Evolutionary conservation across 192 early-diverging fungal species (phyloP), one percentile per base, ranked within the genome.

Genomic region (Podila minutissima): DNA sequence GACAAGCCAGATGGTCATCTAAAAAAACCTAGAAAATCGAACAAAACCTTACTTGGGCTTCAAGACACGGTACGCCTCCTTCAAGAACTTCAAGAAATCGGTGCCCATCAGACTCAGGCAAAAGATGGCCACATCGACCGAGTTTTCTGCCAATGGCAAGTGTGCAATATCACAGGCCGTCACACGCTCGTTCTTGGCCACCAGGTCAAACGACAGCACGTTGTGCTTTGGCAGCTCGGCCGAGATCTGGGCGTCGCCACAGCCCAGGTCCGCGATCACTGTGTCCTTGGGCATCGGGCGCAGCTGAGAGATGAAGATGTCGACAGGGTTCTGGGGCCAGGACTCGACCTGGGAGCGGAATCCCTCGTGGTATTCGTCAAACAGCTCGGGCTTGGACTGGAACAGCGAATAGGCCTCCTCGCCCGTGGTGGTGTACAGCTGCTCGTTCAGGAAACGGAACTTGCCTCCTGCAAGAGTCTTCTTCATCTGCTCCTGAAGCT

Each of bases 91-190:
- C 63, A 96, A 81, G 83, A 94, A 98, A 76, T 99, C 97, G 0
- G 95, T 96, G 13, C 97, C 97, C 98, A 99, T 99, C 74, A 98
- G 83, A n/a, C 93, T 93, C 67, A 99, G 85, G 64, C 92, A 96
- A 82, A 99, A 98, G 22, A 98, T 89, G 5, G 88, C 92, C 12
- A 99, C 88, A 79, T 99, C 97, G 1, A 92, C 93, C 4, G 83
- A 69, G 13, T 60, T 83, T 28, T 88, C 84, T 19, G 86, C 66
- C 62, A 98, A 68, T 22, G 98, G 97, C 32, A 96, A 78, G 77
- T 96, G 85, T 17, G 94, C 88, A 62, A 99, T 97, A 91, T 99
- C 96, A 74, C 96, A 98, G 2, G 95, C 93, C 12, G 92, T 93
- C 6, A 99, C 92, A 24, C 84, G 84, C 33, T 91, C 86, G 73